Percentiles rank a stretch among this genome's conserved stretches.
Evolutionary conservation across 495 filamentous ascomycete species (phyloP).

Genomic region (Penicillium atrosanguineum): DNA sequence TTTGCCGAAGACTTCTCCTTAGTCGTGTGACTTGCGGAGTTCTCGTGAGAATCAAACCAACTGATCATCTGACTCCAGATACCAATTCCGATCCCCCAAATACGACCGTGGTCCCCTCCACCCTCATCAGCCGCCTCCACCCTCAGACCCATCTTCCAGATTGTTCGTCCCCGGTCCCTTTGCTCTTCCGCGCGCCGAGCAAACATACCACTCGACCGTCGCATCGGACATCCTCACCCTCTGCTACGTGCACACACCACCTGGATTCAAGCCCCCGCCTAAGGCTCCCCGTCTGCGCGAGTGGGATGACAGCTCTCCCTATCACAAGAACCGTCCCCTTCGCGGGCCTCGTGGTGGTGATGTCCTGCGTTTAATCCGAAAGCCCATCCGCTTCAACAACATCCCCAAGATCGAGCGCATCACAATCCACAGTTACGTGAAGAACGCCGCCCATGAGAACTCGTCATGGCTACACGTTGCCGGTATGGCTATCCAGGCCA

Average conservation of each 20-base stretch:
- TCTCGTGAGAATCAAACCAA: slow-evolving; percentile 1
- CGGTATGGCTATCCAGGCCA: slow-evolving; percentile 77
- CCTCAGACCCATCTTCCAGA: slow-evolving; percentile 83
- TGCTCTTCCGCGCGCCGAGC: slow-evolving; percentile 78
- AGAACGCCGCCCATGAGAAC: slow-evolving; percentile 58
- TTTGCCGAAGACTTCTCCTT: not conserved
- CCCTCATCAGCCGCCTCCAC: slow-evolving; percentile 80
- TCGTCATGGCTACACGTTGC: slow-evolving; percentile 71
- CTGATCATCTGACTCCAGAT: slow-evolving; percentile 51
- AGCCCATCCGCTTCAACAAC: slow-evolving; percentile 79
- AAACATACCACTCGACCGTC: slow-evolving; percentile 84
- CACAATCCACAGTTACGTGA: slow-evolving; percentile 73
- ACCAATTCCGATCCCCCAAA: slow-evolving; percentile 88
- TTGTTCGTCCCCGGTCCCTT: slow-evolving; percentile 92
- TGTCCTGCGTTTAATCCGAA: slow-evolving; percentile 66
- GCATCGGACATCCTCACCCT: slow-evolving; percentile 89
- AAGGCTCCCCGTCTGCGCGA: slow-evolving; percentile 69
- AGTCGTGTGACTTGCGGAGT: slow-evolving; percentile 4
- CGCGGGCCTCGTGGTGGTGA: slow-evolving; percentile 76
- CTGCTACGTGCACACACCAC: slow-evolving; percentile 75
- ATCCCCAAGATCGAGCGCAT: slow-evolving; percentile 79
- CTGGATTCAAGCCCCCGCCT: slow-evolving; percentile 63
- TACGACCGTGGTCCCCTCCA: slow-evolving; percentile 92
- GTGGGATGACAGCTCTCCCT: slow-evolving; percentile 90
- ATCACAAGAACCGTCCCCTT: slow-evolving; percentile 84